Conservation (phyloP, 805 yeast species). For the Kodamaea jinghongensis region DNA sequence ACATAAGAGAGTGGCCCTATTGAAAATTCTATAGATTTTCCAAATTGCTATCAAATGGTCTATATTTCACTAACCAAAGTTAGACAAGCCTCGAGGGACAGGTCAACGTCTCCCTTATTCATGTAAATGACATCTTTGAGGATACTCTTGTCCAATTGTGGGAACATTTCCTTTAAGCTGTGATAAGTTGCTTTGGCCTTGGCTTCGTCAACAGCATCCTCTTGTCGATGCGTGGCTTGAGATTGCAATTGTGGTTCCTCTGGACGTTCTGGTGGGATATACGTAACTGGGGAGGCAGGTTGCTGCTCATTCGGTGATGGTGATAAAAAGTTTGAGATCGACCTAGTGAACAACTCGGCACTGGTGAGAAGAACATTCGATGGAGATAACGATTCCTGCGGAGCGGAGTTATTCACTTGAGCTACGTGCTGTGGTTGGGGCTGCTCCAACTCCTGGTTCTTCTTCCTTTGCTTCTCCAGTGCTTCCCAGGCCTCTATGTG, state of each 20-base stretch:
- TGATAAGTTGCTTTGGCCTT: slow-evolving; percentile 31
- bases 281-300: slow-evolving; percentile 1
- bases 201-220: slow-evolving; percentile 9
- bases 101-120: slow-evolving; percentile 66
- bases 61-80: slow-evolving; percentile 24
- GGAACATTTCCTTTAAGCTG: slow-evolving; percentile 68
- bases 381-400: slow-evolving; percentile 26
- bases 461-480: slow-evolving; percentile 21
- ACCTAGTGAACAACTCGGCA: slow-evolving; percentile 51
- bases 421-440: slow-evolving; percentile 20
- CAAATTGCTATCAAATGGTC: too few relatives aligned
- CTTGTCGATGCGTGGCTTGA: neutral
- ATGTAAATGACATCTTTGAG: slow-evolving; percentile 67
- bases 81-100: slow-evolving; percentile 64
- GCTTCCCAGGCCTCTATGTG: slow-evolving; percentile 52
- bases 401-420: slow-evolving; percentile 1
- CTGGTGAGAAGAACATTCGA: slow-evolving; percentile 40
- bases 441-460: slow-evolving; percentile 8
- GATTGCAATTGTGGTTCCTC: slow-evolving; percentile 4
- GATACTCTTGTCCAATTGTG: slow-evolving; percentile 64
- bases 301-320: slow-evolving; percentile 30
- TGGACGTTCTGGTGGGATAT: slow-evolving; percentile 1
- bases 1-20: neutral
- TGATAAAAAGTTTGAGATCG: slow-evolving; percentile 41
- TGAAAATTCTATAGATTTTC: neutral